These are phyloP conservation scores for Castanopsis chinensis DNA, from an alignment of 306 rosid genomes.

Conservation along the genomic window DNA sequence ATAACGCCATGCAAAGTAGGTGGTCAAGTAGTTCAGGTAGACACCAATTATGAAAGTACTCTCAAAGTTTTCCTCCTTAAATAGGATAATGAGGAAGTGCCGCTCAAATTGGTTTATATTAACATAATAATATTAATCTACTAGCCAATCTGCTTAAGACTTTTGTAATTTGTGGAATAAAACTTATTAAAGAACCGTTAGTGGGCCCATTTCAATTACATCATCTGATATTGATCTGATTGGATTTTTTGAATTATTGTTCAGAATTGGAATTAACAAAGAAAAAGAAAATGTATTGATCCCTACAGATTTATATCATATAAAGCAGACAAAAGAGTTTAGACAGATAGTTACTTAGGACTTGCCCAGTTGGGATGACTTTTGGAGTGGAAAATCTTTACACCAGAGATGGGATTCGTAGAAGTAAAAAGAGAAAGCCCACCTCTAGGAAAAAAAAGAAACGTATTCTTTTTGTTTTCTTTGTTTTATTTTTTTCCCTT, in stretches of 20 bases:
- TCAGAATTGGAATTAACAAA: conserved; percentile 29
- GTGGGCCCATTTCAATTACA: conserved; percentile 25
- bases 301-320: neutral
- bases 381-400: conserved; percentile 25
- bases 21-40: conserved; percentile 37
- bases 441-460: neutral
- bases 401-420: conserved; percentile 21
- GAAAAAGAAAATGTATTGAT: conserved; percentile 19
- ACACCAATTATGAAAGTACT: conserved; percentile 12
- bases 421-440: conserved; percentile 29
- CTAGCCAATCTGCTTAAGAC: conserved; percentile 34
- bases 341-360: conserved; percentile 32
- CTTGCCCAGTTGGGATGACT: conserved; percentile 29
- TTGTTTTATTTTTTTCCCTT: neutral
- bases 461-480: neutral
- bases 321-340: conserved; percentile 30
- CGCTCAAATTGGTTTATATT: conserved; percentile 23
- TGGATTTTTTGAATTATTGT: conserved; percentile 33
- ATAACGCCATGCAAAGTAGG: conserved; percentile 22
- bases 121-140: conserved; percentile 10
- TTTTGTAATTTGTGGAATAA: conserved; percentile 11
- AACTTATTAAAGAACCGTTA: conserved; percentile 25
- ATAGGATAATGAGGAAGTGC: conserved; percentile 19
- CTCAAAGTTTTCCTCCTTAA: conserved; percentile 6
- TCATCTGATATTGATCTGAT: conserved; percentile 22